Conservation (phyloP, 331 rosid genomes). For the Stylosanthes scabra region DNA sequence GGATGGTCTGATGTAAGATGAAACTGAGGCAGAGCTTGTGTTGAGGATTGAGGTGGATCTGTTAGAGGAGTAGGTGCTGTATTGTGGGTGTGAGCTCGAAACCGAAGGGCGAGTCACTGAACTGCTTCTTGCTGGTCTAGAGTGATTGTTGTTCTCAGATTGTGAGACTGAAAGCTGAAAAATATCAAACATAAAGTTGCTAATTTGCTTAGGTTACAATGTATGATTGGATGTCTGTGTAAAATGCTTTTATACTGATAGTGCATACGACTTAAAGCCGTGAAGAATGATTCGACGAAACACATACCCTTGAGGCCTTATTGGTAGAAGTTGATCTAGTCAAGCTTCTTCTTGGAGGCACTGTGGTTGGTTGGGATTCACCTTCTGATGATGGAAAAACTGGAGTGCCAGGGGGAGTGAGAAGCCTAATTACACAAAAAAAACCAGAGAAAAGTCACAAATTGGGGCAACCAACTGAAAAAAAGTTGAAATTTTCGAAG, state of each 20-base stretch:
- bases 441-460: constrained; percentile 27
- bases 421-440: constrained; percentile 73
- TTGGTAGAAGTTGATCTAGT: constrained; percentile 70
- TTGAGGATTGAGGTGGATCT: constrained; percentile 78
- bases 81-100: constrained; percentile 62
- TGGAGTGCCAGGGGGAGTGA: constrained; percentile 98
- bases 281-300: constrained; percentile 20
- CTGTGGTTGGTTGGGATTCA: constrained; percentile 59
- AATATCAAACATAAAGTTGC: not conserved
- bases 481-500: constrained; percentile 1
- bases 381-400: constrained; percentile 71
- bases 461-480: constrained; percentile 32
- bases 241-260: too few relatives aligned
- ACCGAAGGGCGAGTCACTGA: constrained; percentile 81
- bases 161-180: constrained; percentile 90
- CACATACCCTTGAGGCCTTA: constrained; percentile 86
- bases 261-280: too few relatives aligned
- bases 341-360: constrained; percentile 63
- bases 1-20: constrained; percentile 88
- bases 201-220: too few relatives aligned
- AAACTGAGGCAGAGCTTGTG: constrained; percentile 95
- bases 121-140: constrained; percentile 91
- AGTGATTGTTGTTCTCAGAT: constrained; percentile 65
- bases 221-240: too few relatives aligned
- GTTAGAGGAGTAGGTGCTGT: constrained; percentile 72